These are phyloP conservation scores for Fremontodendron californicum DNA, from an alignment of 345 rosid genomes.

Conservation along the genomic window DNA sequence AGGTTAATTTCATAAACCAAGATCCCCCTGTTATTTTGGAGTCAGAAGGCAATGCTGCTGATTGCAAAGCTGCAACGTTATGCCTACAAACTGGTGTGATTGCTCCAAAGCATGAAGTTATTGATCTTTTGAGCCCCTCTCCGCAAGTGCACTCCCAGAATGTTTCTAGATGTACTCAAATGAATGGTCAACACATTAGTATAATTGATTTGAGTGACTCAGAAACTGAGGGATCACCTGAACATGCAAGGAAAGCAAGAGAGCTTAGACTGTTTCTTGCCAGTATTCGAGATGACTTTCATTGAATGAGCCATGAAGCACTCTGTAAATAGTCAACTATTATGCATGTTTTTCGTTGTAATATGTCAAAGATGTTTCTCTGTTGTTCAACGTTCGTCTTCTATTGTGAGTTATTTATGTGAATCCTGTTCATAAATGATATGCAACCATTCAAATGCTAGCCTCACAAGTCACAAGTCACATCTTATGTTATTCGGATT, in stretches of 20 bases:
- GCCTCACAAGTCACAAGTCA: not conserved
- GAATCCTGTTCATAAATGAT: not conserved
- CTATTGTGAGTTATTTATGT: not conserved
- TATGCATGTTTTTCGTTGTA: not conserved
- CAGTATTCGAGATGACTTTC: conserved; percentile 42
- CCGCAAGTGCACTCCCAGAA: conserved; percentile 24
- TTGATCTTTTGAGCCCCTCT: conserved; percentile 78
- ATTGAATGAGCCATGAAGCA: conserved; percentile 22
- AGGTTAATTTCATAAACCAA: conserved; percentile 6
- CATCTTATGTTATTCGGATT: not conserved
- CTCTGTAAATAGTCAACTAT: not conserved
- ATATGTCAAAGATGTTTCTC: not conserved
- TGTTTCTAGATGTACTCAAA: conserved; percentile 28
- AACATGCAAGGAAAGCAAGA: conserved; percentile 58
- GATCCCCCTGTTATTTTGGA: conserved; percentile 21
- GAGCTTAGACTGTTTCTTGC: conserved; percentile 60
- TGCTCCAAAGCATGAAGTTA: conserved; percentile 37
- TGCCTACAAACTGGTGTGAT: conserved; percentile 4
- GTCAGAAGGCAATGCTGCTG: conserved; percentile 18
- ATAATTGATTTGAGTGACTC: conserved; percentile 72
- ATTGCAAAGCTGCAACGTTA: conserved; percentile 8
- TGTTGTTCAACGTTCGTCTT: not conserved
- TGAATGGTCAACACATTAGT: conserved; percentile 22
- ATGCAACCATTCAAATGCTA: not conserved
- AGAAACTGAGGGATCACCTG: conserved; percentile 54